phyloP scores from a whole-genome alignment of 805 yeast species.

The Sugiyamaella americana region DNA sequence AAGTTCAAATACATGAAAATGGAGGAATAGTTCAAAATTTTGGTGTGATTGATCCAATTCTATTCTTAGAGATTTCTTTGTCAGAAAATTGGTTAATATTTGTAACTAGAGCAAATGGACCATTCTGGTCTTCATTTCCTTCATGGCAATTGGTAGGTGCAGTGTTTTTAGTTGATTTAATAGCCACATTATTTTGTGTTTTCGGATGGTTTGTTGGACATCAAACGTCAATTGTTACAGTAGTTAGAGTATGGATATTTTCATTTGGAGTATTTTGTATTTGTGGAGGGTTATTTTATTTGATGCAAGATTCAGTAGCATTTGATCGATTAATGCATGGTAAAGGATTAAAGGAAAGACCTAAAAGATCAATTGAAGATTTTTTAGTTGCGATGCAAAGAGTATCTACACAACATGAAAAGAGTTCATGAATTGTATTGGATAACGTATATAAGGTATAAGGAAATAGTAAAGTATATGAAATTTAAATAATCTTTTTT shows the following conservation, averaged over 20 bases:
- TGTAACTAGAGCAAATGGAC: constrained; percentile 95
- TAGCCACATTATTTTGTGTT: constrained; percentile 86
- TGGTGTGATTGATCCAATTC: constrained; percentile 89
- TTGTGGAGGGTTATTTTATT: constrained; percentile 93
- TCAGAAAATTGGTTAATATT: constrained; percentile 97
- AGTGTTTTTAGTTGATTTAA: constrained; percentile 79
- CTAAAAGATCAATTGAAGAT: constrained; percentile 49
- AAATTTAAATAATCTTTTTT: too few relatives aligned
- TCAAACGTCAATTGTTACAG: constrained; percentile 94
- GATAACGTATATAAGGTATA: too few relatives aligned
- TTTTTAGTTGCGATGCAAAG: constrained; percentile 59
- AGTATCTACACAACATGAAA: constrained; percentile 61
- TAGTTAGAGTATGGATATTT: constrained; percentile 91
- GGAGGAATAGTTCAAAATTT: constrained; percentile 90
- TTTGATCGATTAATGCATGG: constrained; percentile 35
- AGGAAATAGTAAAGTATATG: too few relatives aligned
- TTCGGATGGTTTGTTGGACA: constrained; percentile 98
- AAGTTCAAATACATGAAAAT: too few relatives aligned
- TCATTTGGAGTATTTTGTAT: constrained; percentile 96
- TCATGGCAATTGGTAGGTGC: constrained; percentile 97
- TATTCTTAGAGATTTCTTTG: constrained; percentile 88
- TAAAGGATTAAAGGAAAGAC: constrained; percentile 30
- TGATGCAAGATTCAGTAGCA: constrained; percentile 56
- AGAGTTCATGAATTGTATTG: constrained; percentile 41
- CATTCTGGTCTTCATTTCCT: constrained; percentile 95